phyloP scores from a whole-genome alignment of 208 protist species.

The Borovskyia barvae region DNA sequence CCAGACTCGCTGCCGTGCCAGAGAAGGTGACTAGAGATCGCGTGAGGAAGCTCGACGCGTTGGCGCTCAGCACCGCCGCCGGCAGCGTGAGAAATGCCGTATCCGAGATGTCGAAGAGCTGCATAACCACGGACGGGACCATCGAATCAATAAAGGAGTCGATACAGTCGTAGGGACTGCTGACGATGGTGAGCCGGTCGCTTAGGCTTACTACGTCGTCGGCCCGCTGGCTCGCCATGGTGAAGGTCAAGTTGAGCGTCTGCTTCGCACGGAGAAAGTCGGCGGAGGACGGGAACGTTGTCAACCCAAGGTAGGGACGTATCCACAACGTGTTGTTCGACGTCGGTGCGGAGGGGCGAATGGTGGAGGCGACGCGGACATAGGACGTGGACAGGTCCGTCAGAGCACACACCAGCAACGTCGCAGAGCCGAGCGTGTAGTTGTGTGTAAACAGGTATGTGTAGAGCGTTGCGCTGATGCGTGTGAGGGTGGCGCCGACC shows the following conservation, averaged over 20 bases:
- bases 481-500: slow-evolving; percentile 22
- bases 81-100: slow-evolving; percentile 67
- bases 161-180: slow-evolving; percentile 55
- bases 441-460: slow-evolving; percentile 80
- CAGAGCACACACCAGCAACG: slow-evolving; percentile 76
- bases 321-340: slow-evolving; percentile 56
- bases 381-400: slow-evolving; percentile 41
- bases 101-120: slow-evolving; percentile 54
- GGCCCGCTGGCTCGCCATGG: slow-evolving; percentile 31
- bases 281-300: slow-evolving; percentile 44
- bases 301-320: slow-evolving; percentile 72
- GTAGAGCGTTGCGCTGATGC: slow-evolving; percentile 33
- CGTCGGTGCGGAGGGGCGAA: slow-evolving; percentile 14
- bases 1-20: slow-evolving; percentile 12
- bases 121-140: slow-evolving; percentile 34
- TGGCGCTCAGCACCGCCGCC: slow-evolving; percentile 38
- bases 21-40: slow-evolving; percentile 55
- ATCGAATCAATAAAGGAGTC: slow-evolving; percentile 61
- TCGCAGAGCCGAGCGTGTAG: slow-evolving; percentile 44
- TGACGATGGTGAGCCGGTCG: slow-evolving; percentile 71
- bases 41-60: slow-evolving; percentile 29
- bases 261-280: slow-evolving; percentile 61
- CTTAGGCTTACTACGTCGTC: slow-evolving; percentile 59
- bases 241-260: slow-evolving; percentile 69
- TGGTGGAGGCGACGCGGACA: slow-evolving; percentile 28